Base-by-base conservation (phyloP, 2,329 filamentous ascomycete genomes). In the Aureobasidium sp. region DNA sequence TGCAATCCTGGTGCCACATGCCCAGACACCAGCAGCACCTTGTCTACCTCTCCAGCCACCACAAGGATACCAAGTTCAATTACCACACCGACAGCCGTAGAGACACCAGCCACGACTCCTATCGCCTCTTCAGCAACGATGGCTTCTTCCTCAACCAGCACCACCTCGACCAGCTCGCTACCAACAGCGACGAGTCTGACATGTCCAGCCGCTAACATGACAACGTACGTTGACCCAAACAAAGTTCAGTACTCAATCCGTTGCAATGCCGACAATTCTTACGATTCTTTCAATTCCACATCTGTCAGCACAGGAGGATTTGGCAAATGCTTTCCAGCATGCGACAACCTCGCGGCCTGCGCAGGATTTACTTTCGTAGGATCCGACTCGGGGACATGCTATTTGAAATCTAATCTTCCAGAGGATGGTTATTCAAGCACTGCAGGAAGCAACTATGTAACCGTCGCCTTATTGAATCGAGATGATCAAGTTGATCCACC, bases 331-430 rank as follows among this genome's bases (percentile, higher is more conserved):
- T 71, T 71, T 61, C 65, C 68, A 5, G 65, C 66, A 10, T 71
- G 70, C 60, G 69, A 69, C 10, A 47, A 44, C 5, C 39, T 65
- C 6, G 44, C 48, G 10, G 62, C 63, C 6, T 71, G 70, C 42
- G 67, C 64, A 4, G 70, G 69, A 5, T 71, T 71, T 62, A 67
- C 68, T 0, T 71, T 66, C 42, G 64, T 67, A 8, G 70, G 70
- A 2, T 44, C 62, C 7, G 66, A 69, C 10, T 61, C 54, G 25
- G 70, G 70, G 3, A 64, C 34, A n/a, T 71, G 70, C 64, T 70
- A 67, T 55, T 57, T 71, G 10, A 70, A 71, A 27, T 52, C 61
- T 7, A 54, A 60, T 3, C 64, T 69, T 41, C 65, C 67, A 11
- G 59, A 37, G 4, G 57, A 62, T 32, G 44, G 53, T 13, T 67